Evolutionary conservation across 345 rosid species (phyloP).

Genomic region (Dipteronia sinensis): DNA sequence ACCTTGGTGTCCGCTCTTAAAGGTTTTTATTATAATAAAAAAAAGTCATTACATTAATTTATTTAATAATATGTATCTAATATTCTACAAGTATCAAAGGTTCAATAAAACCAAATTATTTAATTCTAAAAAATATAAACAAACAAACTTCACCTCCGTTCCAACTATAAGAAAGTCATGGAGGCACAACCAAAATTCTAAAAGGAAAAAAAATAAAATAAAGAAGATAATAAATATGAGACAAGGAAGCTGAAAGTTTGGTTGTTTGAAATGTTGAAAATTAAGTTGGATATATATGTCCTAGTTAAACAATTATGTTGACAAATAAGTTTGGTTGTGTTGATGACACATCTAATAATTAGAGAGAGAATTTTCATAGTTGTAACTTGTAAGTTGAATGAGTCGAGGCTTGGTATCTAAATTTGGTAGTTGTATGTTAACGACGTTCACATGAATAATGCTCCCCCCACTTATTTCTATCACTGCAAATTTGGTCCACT

Average conservation of each 20-base stretch:
- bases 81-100: background rate
- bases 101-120: too few species aligned
- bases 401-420: slow-evolving; percentile 23
- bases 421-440: slow-evolving; percentile 43
- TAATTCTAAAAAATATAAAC: background rate
- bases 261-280: background rate
- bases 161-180: too few species aligned
- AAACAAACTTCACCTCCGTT: background rate
- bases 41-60: too few species aligned
- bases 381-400: slow-evolving; percentile 5
- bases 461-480: slow-evolving; percentile 40
- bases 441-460: slow-evolving; percentile 48
- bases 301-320: background rate
- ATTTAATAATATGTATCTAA: too few species aligned
- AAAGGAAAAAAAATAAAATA: too few species aligned
- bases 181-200: too few species aligned
- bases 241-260: background rate
- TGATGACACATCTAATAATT: slow-evolving; percentile 9
- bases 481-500: slow-evolving; percentile 41
- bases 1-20: too few species aligned
- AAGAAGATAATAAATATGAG: background rate
- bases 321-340: background rate
- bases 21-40: too few species aligned
- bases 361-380: slow-evolving; percentile 6
- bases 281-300: background rate